Percentiles rank a stretch among this genome's conserved stretches.
Evolutionary conservation across 140 eudicot genomes (phyloP).

Genomic region (Oenanthe javanica): DNA sequence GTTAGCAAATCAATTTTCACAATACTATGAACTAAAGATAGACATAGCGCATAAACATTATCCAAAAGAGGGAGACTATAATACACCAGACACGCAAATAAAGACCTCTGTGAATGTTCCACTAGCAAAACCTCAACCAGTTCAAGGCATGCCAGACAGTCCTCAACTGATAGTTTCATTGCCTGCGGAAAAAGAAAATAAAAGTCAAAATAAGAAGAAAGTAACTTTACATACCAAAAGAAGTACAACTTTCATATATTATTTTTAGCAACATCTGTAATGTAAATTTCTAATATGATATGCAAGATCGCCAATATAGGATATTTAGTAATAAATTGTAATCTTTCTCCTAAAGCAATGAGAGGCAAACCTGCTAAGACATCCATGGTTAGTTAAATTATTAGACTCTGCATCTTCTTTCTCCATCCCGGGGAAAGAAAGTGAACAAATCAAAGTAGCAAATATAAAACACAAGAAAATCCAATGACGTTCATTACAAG

Average conservation of each 20-base stretch:
- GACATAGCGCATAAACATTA: background rate
- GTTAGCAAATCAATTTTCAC: background rate
- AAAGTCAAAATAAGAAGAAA: background rate
- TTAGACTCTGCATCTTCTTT: background rate
- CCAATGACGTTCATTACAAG: background rate
- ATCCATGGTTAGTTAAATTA: background rate
- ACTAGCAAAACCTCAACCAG: conserved; percentile 73
- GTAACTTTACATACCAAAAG: background rate
- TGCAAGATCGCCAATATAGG: background rate
- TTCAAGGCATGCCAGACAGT: conserved; percentile 70
- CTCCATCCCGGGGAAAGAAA: background rate
- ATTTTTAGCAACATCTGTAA: background rate
- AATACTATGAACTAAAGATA: background rate
- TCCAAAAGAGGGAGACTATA: background rate
- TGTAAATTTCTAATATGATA: background rate
- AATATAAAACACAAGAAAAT: background rate
- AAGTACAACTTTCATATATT: background rate
- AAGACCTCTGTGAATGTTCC: conserved; percentile 78
- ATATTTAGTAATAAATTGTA: background rate
- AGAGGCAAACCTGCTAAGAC: background rate
- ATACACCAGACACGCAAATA: background rate
- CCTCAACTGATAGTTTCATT: conserved; percentile 68
- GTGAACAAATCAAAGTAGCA: background rate
- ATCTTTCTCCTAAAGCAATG: background rate
- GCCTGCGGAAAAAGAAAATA: conserved; percentile 39